Evolutionary conservation across 2,329 filamentous ascomycete species (phyloP).

Genomic region (Endothia cerciana): DNA sequence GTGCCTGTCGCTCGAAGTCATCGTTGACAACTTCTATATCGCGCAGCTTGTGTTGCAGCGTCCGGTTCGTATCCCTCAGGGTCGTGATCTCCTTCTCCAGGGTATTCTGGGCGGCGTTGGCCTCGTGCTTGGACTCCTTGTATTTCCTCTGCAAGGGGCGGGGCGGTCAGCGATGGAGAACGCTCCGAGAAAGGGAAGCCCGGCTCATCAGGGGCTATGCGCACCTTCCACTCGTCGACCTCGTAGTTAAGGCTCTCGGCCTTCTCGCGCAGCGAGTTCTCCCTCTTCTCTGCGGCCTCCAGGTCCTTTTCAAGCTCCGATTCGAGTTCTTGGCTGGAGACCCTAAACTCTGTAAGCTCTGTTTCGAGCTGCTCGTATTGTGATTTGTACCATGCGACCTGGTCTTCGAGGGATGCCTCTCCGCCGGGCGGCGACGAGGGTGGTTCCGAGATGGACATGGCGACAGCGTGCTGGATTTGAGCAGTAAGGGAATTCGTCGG

Average conservation of each 20-base stretch:
- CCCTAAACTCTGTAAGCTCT: slow-evolving; percentile 91
- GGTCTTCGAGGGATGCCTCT: slow-evolving; percentile 66
- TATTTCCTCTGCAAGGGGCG: slow-evolving; percentile 76
- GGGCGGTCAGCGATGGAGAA: slow-evolving; percentile 31
- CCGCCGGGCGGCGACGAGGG: slow-evolving; percentile 66
- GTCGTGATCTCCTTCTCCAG: slow-evolving; percentile 96
- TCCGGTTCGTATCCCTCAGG: slow-evolving; percentile 81
- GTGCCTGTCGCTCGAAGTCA: slow-evolving; percentile 94
- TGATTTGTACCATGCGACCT: slow-evolving; percentile 90
- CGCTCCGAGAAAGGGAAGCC: not conserved
- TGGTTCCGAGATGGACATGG: slow-evolving; percentile 56
- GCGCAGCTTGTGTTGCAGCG: slow-evolving; percentile 79
- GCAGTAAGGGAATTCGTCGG: slow-evolving; percentile 17
- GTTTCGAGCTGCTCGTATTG: slow-evolving; percentile 93
- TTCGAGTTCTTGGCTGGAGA: slow-evolving; percentile 92
- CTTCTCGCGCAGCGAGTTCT: slow-evolving; percentile 83
- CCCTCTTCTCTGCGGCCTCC: slow-evolving; percentile 91
- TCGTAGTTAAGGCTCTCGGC: slow-evolving; percentile 84
- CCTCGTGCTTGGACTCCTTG: slow-evolving; percentile 90
- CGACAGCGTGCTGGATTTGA: slow-evolving; percentile 18
- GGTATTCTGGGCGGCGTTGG: slow-evolving; percentile 78
- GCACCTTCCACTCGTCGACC: slow-evolving; percentile 97
- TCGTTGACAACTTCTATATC: slow-evolving; percentile 98
- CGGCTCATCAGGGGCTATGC: slow-evolving; percentile 34
- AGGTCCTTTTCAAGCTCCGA: slow-evolving; percentile 95